phyloP scores from a whole-genome alignment of 257 asterid genomes.

The Datura wrightii region DNA sequence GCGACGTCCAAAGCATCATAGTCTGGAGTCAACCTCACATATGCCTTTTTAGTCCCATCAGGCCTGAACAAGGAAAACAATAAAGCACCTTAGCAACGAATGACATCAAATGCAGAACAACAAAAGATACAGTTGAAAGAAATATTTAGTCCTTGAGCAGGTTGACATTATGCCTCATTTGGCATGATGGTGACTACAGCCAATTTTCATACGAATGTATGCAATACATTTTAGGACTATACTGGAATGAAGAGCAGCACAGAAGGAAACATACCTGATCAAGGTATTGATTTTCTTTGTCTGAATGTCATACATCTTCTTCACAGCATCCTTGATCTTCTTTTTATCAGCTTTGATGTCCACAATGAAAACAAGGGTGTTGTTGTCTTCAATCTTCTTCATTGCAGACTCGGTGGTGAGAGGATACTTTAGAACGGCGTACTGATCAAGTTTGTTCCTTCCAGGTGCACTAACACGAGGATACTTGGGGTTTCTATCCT shows the following conservation, averaged over 20 bases:
- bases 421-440: slow-evolving; percentile 55
- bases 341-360: slow-evolving; percentile 65
- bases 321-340: slow-evolving; percentile 65
- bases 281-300: slow-evolving; percentile 64
- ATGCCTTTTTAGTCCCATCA: slow-evolving; percentile 62
- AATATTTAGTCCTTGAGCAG: background rate
- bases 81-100: background rate
- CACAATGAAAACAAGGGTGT: slow-evolving; percentile 61
- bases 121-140: background rate
- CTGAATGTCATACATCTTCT: slow-evolving; percentile 64
- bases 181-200: background rate
- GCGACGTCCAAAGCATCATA: slow-evolving; percentile 69
- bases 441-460: slow-evolving; percentile 56
- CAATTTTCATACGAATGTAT: background rate
- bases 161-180: background rate
- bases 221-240: too few relatives aligned
- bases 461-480: slow-evolving; percentile 69
- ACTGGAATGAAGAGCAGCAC: background rate
- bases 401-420: slow-evolving; percentile 64
- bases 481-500: slow-evolving; percentile 60
- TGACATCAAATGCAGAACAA: background rate
- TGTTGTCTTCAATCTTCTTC: slow-evolving; percentile 70
- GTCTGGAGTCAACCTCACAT: slow-evolving; percentile 66
- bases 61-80: slow-evolving; percentile 49
- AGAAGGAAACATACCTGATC: slow-evolving; percentile 48